Base-by-base conservation (phyloP, 148 eudicot genomes). In the Cornus florida region DNA sequence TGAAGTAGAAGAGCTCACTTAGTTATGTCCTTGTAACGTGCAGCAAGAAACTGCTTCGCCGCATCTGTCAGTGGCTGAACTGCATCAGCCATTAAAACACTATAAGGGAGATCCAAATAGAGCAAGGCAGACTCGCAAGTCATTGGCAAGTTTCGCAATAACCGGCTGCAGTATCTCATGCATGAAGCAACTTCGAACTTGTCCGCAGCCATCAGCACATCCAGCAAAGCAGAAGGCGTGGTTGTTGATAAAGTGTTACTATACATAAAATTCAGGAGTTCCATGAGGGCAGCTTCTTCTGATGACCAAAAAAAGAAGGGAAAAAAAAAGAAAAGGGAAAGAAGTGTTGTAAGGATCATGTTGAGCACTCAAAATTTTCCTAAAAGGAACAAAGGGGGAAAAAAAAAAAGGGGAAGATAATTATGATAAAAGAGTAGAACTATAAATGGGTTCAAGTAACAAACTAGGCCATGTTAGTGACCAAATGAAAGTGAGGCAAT, bases 231-330 rank as follows among this genome's bases (percentile, higher is more conserved):
- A 80, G 89, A 71, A 64, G 88, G 82, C 20, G 81, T 78, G 77
- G 80, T 86, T 68, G 83, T 70, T 74, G 84, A 82, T 78, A 92
- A 77, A 10, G 86, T 86, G 76, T 86, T 87, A 81, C 89, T 87
- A 80, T 92, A 90, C 84, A 94, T 94, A 69, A 87, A 94, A 60
- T 89, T 91, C 74, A 94, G 85, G 79, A 94, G 90, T 66, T 92
- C 97, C 98, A 91, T 90, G 77, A 91, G 79, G 20, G 98, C 95
- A 79, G 85, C 89, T 90, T 92, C 97, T 86, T 92, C 98, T 94
- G 93, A 60, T 75, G 78, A 87, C 73, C 24, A 62, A 10, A 68
- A 66, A 20, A n/a, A 62, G 22, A 17, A 17, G 20, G 28, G 20
- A 20, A 66, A 20, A n/a, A 62, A 6, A 17, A 17, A 62, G n/a